These are phyloP conservation scores for Hydnomerulius pinastri DNA, from an alignment of 768 basidiomycete species.

Conservation along the genomic window DNA sequence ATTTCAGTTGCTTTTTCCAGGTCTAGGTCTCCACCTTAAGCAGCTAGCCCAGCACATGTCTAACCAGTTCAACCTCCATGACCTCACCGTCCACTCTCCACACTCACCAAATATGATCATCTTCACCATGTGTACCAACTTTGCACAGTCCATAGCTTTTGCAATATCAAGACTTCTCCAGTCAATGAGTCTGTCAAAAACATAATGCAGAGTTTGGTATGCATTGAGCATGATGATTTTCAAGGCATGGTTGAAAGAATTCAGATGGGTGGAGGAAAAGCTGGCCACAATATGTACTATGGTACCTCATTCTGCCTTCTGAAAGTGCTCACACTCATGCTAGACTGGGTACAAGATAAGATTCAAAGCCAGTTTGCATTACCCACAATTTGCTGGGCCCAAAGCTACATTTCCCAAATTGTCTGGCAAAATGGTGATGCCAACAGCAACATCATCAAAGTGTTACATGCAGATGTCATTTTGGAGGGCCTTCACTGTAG, in stretches of 20 bases:
- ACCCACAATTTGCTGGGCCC: slow-evolving; percentile 31
- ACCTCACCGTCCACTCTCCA: slow-evolving; percentile 6
- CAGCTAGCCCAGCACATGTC: too few species aligned
- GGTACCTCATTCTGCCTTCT: not conserved
- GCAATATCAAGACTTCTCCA: slow-evolving; percentile 18
- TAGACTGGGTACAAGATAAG: not conserved
- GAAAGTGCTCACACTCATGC: not conserved
- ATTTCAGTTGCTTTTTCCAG: too few species aligned
- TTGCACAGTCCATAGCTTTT: slow-evolving; percentile 19
- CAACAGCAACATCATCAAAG: slow-evolving; percentile 30
- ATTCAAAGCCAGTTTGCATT: slow-evolving; percentile 22
- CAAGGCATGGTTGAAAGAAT: slow-evolving; percentile 18
- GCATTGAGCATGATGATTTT: slow-evolving; percentile 23
- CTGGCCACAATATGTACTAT: slow-evolving; percentile 14
- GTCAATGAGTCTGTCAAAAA: slow-evolving; percentile 10
- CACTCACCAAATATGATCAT: slow-evolving; percentile 24
- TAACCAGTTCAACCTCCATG: too few species aligned
- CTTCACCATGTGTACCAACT: slow-evolving; percentile 19
- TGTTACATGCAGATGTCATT: slow-evolving; percentile 27
- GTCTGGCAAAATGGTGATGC: slow-evolving; percentile 28
- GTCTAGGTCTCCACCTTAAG: too few species aligned
- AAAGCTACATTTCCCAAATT: slow-evolving; percentile 23
- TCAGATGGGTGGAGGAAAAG: slow-evolving; percentile 14
- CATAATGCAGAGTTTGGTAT: slow-evolving; percentile 24
- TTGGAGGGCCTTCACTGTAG: slow-evolving; percentile 16